These are phyloP conservation scores for Globisporangium alternatum DNA, from an alignment of 352 stramenopile species.

Conservation along the genomic window DNA sequence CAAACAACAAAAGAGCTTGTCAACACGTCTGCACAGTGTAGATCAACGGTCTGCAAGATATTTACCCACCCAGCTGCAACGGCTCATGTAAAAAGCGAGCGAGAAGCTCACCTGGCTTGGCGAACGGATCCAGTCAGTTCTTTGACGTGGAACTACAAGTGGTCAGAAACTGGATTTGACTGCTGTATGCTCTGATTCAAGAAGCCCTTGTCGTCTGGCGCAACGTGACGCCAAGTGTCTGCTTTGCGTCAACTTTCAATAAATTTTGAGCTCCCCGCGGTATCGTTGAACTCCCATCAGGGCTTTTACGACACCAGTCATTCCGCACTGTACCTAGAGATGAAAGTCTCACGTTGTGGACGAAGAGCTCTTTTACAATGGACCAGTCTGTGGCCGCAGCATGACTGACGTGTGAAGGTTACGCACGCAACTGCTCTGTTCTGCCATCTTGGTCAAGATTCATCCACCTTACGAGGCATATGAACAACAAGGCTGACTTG, in stretches of 20 bases:
- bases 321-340: background rate
- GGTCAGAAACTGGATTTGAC: background rate
- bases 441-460: no score
- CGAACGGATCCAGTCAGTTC: background rate
- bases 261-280: background rate
- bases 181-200: background rate
- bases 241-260: background rate
- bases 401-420: background rate
- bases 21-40: no score
- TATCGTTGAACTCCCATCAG: background rate
- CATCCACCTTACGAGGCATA: background rate
- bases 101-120: background rate
- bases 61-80: conserved; percentile 13
- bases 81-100: conserved; percentile 8
- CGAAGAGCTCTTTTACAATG: conserved; percentile 3
- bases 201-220: background rate
- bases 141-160: background rate
- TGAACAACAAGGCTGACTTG: background rate
- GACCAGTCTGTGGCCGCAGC: background rate
- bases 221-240: conserved; percentile 1
- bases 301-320: background rate
- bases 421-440: background rate
- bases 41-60: background rate
- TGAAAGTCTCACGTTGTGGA: background rate
- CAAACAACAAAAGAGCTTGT: background rate